Base-by-base conservation (phyloP, 2,329 filamentous ascomycete genomes). In the Zymoseptoria passerinii region DNA sequence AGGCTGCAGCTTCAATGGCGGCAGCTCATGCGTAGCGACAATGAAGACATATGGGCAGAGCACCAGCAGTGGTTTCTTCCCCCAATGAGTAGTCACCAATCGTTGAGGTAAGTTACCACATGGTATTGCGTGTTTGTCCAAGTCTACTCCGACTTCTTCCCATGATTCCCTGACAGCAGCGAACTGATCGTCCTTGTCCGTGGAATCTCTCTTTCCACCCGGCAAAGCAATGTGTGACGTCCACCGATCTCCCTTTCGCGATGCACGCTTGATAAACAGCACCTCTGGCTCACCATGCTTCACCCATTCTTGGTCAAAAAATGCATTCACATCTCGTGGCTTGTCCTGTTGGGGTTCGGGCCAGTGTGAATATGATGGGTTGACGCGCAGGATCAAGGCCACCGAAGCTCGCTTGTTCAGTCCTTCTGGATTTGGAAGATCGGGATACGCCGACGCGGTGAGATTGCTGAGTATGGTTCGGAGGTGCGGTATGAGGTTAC, bases 201-300 rank as follows among this genome's bases (percentile, higher is more conserved):
- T 80, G 0, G 83, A 80, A 63, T 89, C 86, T 62, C 84, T 75
- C 67, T 85, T 85, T 1, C 86, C 86, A 20, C 86, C 86, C 0
- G 86, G 86, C 3, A 88, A 72, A 0, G 86, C 86, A 58, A 88
- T 81, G 74, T 89, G 86, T 2, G 82, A 81, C 1, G 83, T 87
- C 86, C 86, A 89, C 58, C 84, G 77, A 70, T 89, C 86, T 7
- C 85, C 84, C 56, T 79, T 76, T 44, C 86, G 76, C 3, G 84
- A 79, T 2, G 86, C 82, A 51, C 86, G 77, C 68, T 88, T 89
- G 70, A 89, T 89, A 70, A 88, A 88, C 3, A 88, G 76, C n/a
- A 85, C 75, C 70, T 89, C 86, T 0, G 85, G 82, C 61, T 85
- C 82, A 23, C 85, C 85, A 69, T 85, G 73, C 63, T 81, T 78